A percentile compares a stretch with the other conserved stretches of the same genome.
phyloP scores from a whole-genome alignment of 1,284 basidiomycete species.

The Malassezia pachydermatis region DNA sequence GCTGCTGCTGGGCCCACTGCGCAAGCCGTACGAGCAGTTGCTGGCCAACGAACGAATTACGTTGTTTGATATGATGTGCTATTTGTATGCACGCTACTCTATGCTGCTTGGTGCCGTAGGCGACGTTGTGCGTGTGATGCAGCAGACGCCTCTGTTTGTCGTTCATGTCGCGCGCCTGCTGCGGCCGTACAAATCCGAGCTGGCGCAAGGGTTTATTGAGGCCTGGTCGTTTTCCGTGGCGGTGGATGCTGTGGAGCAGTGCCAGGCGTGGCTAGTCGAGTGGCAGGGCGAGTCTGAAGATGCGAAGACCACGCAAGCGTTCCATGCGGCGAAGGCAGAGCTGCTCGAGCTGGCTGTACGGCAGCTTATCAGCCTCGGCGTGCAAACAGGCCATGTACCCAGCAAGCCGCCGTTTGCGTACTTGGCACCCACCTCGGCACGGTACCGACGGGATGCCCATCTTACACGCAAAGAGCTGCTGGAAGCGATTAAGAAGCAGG shows the following conservation, averaged over 20 bases:
- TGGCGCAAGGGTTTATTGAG: slow-evolving; percentile 59
- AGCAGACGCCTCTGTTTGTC: slow-evolving; percentile 63
- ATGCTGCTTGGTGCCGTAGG: slow-evolving; percentile 64
- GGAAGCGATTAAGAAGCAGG: slow-evolving; percentile 8
- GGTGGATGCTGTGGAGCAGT: slow-evolving; percentile 72
- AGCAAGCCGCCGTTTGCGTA: slow-evolving; percentile 55
- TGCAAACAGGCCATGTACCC: slow-evolving; percentile 63
- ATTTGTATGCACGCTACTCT: slow-evolving; percentile 78
- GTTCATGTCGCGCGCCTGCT: slow-evolving; percentile 68
- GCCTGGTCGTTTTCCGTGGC: slow-evolving; percentile 89
- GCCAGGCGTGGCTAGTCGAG: slow-evolving; percentile 60
- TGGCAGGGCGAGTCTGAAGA: slow-evolving; percentile 19
- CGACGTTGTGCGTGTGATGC: slow-evolving; percentile 59
- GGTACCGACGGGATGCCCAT: not conserved
- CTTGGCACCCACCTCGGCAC: slow-evolving; percentile 13
- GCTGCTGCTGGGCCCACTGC: slow-evolving; percentile 65
- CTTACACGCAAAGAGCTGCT: slow-evolving; percentile 20
- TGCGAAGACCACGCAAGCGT: slow-evolving; percentile 17
- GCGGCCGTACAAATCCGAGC: slow-evolving; percentile 53
- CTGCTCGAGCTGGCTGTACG: slow-evolving; percentile 65
- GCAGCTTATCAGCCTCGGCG: slow-evolving; percentile 72
- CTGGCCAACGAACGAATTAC: slow-evolving; percentile 83
- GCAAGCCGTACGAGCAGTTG: slow-evolving; percentile 77
- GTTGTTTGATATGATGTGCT: slow-evolving; percentile 85
- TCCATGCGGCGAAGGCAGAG: slow-evolving; percentile 58